Conservation (phyloP, 305 asterid genomes). For the Petunia hybrid region DNA sequence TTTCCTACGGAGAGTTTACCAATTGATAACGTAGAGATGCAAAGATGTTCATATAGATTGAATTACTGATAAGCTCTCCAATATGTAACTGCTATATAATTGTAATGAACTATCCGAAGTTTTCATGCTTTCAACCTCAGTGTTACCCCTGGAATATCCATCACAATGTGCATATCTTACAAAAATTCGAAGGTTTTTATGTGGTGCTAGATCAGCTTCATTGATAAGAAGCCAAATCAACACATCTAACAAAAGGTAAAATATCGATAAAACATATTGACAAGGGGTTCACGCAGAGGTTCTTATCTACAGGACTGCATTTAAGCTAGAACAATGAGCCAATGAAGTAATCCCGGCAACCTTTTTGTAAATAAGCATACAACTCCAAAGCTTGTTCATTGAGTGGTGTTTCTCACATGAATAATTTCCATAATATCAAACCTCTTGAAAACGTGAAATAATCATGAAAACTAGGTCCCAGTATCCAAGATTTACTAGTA, state of each 20-base stretch:
- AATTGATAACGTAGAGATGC: conserved; percentile 58
- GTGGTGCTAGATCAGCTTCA: neutral
- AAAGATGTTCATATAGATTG: conserved; percentile 56
- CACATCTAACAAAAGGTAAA: neutral
- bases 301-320: neutral
- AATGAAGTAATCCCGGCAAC: neutral
- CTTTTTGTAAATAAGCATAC: neutral
- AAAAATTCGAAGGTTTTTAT: neutral
- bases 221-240: neutral
- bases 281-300: neutral
- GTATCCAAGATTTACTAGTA: conserved; percentile 26
- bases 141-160: neutral
- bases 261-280: neutral
- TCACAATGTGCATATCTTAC: neutral
- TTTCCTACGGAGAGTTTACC: conserved; percentile 60
- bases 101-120: neutral
- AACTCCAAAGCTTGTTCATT: neutral
- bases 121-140: conserved; percentile 9
- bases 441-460: neutral
- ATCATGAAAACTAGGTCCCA: neutral
- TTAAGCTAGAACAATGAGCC: neutral
- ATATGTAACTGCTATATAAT: neutral
- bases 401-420: neutral
- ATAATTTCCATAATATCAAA: conserved; percentile 31
- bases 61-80: conserved; percentile 35